Base-by-base conservation (phyloP, 352 stramenopile species). In the Phytopythium helicoides region DNA sequence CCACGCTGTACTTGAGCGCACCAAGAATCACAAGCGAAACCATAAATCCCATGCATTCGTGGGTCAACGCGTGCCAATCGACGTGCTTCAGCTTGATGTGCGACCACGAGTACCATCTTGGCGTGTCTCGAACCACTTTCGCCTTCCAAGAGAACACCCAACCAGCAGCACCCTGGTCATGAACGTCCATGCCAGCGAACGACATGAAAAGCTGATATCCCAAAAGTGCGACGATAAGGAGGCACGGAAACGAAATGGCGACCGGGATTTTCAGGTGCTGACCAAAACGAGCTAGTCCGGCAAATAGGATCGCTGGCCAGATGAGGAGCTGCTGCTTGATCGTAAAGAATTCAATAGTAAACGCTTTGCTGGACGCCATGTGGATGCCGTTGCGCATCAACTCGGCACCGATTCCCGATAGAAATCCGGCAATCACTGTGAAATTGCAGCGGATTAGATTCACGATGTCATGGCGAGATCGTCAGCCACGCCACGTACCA, bases 371-470 rank as follows among this genome's bases (percentile, higher is more conserved):
- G 0, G 83, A 76, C 0, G 81, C 81, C 76, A 91, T 89, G 61
- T 93, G 78, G 40, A 93, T 65, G 28, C 83, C 83, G 56, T 93
- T 89, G 42, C 81, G 84, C 53, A 93, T 79, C 33, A 93, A 58
- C 16, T 89, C 71, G 1, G 75, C 83, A 45, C 83, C 83, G 50
- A 93, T 89, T 10, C 83, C 83, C 8, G 83, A 89, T 3, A 93
- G 57, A 53, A 93, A 93, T 0, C 83, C 83, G 12, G 83, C 77
- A 64, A 93, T 91, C 2, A 93, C 80, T 47, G 50, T 14, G 39
- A 6, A 46, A 35, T 28, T 6, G 22, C 11, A 22, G 22, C 26
- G 3, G 10, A 34, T 33, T 21, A 11, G 28, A 33, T n/a, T n/a
- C n/a, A n/a, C n/a, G n/a, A n/a, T n/a, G n/a, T n/a, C n/a, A n/a